phyloP scores from a whole-genome alignment of 83 land plant genomes.

The Picea mariana region DNA sequence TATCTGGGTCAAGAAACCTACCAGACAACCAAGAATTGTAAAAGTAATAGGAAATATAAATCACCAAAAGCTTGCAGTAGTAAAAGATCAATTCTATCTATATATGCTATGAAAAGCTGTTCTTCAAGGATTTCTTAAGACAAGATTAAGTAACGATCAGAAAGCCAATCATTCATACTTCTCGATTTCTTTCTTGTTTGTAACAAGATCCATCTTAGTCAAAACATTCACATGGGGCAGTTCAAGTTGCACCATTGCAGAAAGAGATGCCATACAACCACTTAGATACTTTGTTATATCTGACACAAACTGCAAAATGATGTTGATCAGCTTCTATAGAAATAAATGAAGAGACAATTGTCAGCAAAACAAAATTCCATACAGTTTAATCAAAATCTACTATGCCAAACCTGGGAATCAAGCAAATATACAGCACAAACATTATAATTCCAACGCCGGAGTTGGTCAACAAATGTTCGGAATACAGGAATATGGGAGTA shows the following conservation, averaged over 20 bases:
- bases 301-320: conserved; percentile 77
- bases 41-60: background rate
- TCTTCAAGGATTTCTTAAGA: background rate
- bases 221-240: conserved; percentile 92
- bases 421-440: conserved; percentile 98
- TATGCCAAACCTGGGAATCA: conserved; percentile 88
- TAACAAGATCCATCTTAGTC: conserved; percentile 93
- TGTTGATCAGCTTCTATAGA: background rate
- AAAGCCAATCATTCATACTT: conserved; percentile 36
- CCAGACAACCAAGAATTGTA: background rate
- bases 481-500: conserved; percentile 93
- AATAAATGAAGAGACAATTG: background rate
- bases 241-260: conserved; percentile 97
- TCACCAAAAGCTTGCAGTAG: background rate
- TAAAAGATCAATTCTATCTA: background rate
- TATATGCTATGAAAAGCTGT: background rate
- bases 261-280: conserved; percentile 95
- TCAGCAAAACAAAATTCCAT: background rate
- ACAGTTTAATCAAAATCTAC: background rate
- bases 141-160: background rate
- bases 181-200: conserved; percentile 83
- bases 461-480: conserved; percentile 89
- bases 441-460: conserved; percentile 85
- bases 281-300: conserved; percentile 98
- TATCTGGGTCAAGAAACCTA: conserved; percentile 91